Conservation (phyloP, 139 green algal genomes). For the Chlorella sp. region DNA sequence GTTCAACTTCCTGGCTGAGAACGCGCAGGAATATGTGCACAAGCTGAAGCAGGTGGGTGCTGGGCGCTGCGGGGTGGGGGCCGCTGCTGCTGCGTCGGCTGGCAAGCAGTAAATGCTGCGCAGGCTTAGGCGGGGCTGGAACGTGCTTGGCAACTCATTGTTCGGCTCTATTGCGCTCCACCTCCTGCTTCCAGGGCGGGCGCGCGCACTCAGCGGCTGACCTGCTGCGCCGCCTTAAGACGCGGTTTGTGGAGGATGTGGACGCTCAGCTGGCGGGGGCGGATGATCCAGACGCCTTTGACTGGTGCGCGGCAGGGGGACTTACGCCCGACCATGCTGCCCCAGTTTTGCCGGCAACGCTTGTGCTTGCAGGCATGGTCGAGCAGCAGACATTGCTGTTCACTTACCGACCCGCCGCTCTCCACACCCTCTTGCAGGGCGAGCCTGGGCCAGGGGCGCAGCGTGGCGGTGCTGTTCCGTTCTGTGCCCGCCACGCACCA, state of each 20-base stretch:
- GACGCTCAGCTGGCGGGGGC: conserved; percentile 42
- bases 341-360: no score
- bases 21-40: conserved; percentile 41
- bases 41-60: conserved; percentile 25
- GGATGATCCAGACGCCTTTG: conserved; percentile 55
- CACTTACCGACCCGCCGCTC: no score
- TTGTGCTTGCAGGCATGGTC: no score
- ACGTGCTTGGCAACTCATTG: no score
- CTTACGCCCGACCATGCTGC: no score
- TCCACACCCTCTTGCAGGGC: conserved; percentile 5
- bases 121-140: no score
- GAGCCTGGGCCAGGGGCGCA: conserved; percentile 31
- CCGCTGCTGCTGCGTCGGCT: no score
- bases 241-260: conserved; percentile 34
- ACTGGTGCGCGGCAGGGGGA: conserved; percentile 54
- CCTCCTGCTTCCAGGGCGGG: background rate
- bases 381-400: no score
- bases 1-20: conserved; percentile 58
- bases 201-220: conserved; percentile 28
- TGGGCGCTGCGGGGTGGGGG: no score
- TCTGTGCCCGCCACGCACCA: conserved; percentile 50
- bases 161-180: no score
- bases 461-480: conserved; percentile 40
- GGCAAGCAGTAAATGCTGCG: no score
- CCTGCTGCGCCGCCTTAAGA: conserved; percentile 49